Base-by-base conservation (phyloP, 148 eudicot genomes). In the Nepenthes gracilis region DNA sequence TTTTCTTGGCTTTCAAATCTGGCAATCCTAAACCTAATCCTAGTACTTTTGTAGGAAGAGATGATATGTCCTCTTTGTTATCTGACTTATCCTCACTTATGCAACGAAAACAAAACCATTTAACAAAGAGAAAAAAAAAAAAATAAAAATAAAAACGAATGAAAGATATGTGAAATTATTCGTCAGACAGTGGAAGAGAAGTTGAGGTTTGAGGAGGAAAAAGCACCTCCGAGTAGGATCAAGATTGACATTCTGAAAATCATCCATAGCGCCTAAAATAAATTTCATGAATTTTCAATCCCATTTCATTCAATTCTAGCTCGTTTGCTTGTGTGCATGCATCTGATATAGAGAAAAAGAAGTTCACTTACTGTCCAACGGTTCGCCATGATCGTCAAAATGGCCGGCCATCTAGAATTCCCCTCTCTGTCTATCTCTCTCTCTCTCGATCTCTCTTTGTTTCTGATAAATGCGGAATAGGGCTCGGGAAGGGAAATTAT, bases 11-110 rank as follows among this genome's bases (percentile, higher is more conserved):
- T 64, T 67, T 84, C 79, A 93, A 76, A 75, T 86, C 91, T 58
- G 98, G 96, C 68, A 92, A 77, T 52, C 96, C 96, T 83, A 88
- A 75, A 70, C 98, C 98, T 58, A 92, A 68, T 12, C 98, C 98
- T 72, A 84, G 92, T 49, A 86, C 84, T 15, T 80, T 83, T 58
- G 66, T 62, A n/a, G 80, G 64, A 70, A 76, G 43, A 45, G 71
- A 62, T 60, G 77, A 61, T 65, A 60, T 65, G 71, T 73, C 78
- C 36, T 58, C 71, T 47, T 65, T 76, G 36, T 77, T 74, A 15
- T 59, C 74, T 50, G 57, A 74, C 45, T 63, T 60, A 34, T 74
- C 78, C 55, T 70, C 85, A 60, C 73, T 77, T 74, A 90, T 83
- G 72, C 33, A 33, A 14, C 51, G 60, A 37, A 48, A 58, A 8